Base-by-base conservation (phyloP, 2,329 filamentous ascomycete species). In the Aureobasidium sp. region DNA sequence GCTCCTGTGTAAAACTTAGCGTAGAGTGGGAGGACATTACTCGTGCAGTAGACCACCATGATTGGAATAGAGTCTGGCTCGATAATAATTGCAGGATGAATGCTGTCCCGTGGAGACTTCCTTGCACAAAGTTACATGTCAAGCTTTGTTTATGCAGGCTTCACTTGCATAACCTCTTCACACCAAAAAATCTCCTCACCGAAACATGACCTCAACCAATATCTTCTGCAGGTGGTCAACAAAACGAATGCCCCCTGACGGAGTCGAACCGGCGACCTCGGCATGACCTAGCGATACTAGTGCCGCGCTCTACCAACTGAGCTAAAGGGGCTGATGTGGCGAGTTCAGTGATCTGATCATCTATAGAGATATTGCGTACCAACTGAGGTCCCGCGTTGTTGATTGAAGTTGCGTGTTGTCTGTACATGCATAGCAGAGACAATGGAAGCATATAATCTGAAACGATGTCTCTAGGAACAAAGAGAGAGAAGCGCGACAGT, bases 301-400 rank as follows among this genome's bases (percentile, higher is more conserved):
- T 50, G 47, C 47, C 47, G 47, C 47, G 47, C 47, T 50, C 47
- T 50, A 50, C 47, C 47, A 50, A 50, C 47, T 50, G 29, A 50
- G 47, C 47, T 50, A 34, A 50, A 50, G 47, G 15, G 47, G 47
- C 47, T 50, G 20, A 8, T 48, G 15, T 48, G 15, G 17, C 23
- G 17, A 34, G 1, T 32, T 32, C 29, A 32, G 20, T 20, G 1
- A 20, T 20, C 20, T 20, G 20, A 1, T 20, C 20, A 20, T 20
- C 1, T 20, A 20, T 20, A 20, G 20, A 20, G 20, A 20, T 20
- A 20, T 1, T 20, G 20, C 20, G 20, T 20, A 20, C 20, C 20
- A 20, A 20, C 20, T 20, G 20, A 20, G 20, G 20, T 20, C 20
- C 20, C 20, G 20, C 20, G 20, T 20, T 20, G 1, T 20, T 20